Conservation (phyloP, 2,329 filamentous ascomycete species). For the Nemania sp. region DNA sequence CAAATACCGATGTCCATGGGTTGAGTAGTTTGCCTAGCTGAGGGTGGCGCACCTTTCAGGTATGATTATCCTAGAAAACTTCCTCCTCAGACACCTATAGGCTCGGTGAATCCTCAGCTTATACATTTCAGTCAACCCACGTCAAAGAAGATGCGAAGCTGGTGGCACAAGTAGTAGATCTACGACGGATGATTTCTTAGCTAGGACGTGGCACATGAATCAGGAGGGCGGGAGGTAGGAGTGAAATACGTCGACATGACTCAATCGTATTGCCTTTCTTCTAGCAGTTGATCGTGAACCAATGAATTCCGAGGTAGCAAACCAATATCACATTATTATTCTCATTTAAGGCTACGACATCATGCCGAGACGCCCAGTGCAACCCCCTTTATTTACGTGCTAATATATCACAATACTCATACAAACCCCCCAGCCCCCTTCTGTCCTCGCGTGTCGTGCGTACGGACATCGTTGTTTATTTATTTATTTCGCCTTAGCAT, state of each 20-base stretch:
- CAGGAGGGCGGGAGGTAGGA: constrained; percentile 8
- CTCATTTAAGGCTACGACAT: background rate
- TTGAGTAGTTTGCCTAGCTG: background rate
- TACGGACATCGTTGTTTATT: too few relatives aligned
- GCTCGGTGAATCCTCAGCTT: constrained; percentile 4
- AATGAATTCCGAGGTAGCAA: constrained; percentile 3
- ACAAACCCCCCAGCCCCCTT: background rate
- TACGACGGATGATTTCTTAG: constrained; percentile 11
- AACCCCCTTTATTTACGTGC: constrained; percentile 14
- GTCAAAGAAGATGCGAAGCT: background rate
- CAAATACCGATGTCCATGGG: background rate
- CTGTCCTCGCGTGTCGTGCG: background rate
- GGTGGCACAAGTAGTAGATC: background rate
- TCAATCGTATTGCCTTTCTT: background rate
- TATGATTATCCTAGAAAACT: constrained; percentile 5
- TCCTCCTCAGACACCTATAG: background rate
- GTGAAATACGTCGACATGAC: background rate
- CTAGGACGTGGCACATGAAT: constrained; percentile 1
- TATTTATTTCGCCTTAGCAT: constrained; percentile 54
- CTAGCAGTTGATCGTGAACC: constrained; percentile 2
- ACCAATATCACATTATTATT: constrained; percentile 3
- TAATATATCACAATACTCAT: constrained; percentile 21
- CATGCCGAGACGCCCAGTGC: background rate
- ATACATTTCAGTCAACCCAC: constrained; percentile 16
- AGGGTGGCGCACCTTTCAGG: background rate